Base-by-base conservation (phyloP, 2,329 filamentous ascomycete species). In the Trichoderma sp. region DNA sequence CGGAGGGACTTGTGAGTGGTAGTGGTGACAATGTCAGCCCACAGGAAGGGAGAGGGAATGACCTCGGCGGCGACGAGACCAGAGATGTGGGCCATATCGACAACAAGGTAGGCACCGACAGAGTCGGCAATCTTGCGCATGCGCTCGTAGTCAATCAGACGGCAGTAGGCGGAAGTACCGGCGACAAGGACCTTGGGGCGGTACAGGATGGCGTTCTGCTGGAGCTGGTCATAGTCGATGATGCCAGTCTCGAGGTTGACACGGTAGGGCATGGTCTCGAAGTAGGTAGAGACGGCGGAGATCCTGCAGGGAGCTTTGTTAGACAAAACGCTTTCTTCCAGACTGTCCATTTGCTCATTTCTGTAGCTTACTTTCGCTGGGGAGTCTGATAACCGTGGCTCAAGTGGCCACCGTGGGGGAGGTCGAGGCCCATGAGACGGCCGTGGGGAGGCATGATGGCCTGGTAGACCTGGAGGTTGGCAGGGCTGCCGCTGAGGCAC, bases 1-100 rank as follows among this genome's bases (percentile, higher is more conserved):
- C 95, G 93, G 74, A 99, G 91, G 67, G 94, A 97, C 88, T 99
- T 99, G 89, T 99, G 95, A 56, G 95, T 99, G 70, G 95, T 99
- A 71, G 95, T 99, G 71, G 95, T 99, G 74, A 99, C 95, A 68
- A 99, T 91, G 78, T 99, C 95, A 73, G 95, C 94, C 80, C 97
- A 85, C 71, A 89, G 85, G 84, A 99, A 99, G 53, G 95, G 95
- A 58, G 92, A 94, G 71, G 94, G 93, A 78, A 98, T 95, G 74
- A 97, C 95, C 74, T 90, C 92, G 70, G 93, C 93, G 60, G 95
- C 93, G 71, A 99, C 92, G 58, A 99, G 89, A 76, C 95, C 95
- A 58, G 94, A 98, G 79, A 99, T 98, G 82, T 99, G 95, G 67
- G 95, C 95, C 93, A 99, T 99, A 77, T 99, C 95, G 72, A 95